A percentile compares a stretch with the other conserved stretches of the same genome.
Conservation (phyloP, 371 early-diverging fungal species). For the Saksenaea oblongispora region DNA sequence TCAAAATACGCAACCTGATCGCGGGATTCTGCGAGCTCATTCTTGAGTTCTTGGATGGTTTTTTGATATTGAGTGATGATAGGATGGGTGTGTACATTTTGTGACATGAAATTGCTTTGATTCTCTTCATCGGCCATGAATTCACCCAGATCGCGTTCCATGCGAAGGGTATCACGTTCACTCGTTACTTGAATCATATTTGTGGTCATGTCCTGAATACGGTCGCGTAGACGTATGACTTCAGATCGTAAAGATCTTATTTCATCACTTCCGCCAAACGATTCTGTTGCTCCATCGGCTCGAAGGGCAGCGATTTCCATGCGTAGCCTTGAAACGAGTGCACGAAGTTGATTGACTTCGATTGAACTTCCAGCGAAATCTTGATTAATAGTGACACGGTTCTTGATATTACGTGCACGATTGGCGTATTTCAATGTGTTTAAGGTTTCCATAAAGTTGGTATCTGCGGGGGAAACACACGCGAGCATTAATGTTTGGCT, state of each 20-base stretch:
- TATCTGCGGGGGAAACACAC: constrained; percentile 83
- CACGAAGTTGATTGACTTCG: constrained; percentile 73
- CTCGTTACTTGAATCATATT: constrained; percentile 58
- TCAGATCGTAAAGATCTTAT: constrained; percentile 48
- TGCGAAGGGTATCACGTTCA: constrained; percentile 63
- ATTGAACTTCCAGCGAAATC: constrained; percentile 62
- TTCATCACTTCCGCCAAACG: constrained; percentile 37
- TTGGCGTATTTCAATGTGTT: constrained; percentile 94
- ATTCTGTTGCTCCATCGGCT: constrained; percentile 37
- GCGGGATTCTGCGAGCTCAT: constrained; percentile 52
- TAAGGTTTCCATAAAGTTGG: constrained; percentile 86
- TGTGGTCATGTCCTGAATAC: constrained; percentile 47
- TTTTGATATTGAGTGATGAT: constrained; percentile 60
- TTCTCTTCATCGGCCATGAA: constrained; percentile 27
- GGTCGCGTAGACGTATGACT: constrained; percentile 55
- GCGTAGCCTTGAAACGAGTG: constrained; percentile 70
- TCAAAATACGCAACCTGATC: constrained; percentile 36
- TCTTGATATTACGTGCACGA: constrained; percentile 86
- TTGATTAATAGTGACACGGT: constrained; percentile 78
- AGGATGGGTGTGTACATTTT: constrained; percentile 43
- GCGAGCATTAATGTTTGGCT: constrained; percentile 92
- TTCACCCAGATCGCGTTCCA: constrained; percentile 54
- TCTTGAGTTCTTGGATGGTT: constrained; percentile 56
- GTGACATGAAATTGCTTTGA: not conserved
- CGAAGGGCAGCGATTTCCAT: constrained; percentile 61